Percentiles rank a stretch among this genome's conserved stretches.
These are phyloP conservation scores for Rhododendron griersonianum DNA, from an alignment of 148 eudicot species.

Conservation along the genomic window DNA sequence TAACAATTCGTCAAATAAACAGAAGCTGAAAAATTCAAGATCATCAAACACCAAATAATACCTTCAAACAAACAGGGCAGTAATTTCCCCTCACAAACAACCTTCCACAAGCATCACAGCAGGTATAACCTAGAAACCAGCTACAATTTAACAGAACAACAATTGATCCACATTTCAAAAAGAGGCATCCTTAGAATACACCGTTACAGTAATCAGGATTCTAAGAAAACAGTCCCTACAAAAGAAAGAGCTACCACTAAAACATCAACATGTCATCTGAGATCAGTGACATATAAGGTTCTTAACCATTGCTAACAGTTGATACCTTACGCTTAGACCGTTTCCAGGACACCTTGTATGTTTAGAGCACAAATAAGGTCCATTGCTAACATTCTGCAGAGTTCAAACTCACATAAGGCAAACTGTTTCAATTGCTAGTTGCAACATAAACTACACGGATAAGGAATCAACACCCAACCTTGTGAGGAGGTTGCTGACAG, in stretches of 20 bases:
- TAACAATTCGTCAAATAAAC: neutral
- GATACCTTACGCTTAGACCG: constrained; percentile 82
- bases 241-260: neutral
- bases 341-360: constrained; percentile 98
- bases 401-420: constrained; percentile 8
- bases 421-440: neutral
- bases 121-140: constrained; percentile 96
- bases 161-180: neutral
- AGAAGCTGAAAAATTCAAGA: neutral
- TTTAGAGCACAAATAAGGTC: constrained; percentile 94
- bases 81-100: constrained; percentile 92
- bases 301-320: neutral
- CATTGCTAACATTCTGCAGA: constrained; percentile 86
- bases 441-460: neutral
- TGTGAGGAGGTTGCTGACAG: constrained; percentile 98
- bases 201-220: neutral
- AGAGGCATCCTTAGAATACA: neutral
- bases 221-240: neutral
- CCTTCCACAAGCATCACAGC: constrained; percentile 99
- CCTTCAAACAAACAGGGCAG: constrained; percentile 97
- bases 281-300: neutral
- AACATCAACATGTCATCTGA: neutral
- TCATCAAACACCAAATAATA: constrained; percentile 16
- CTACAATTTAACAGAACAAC: constrained; percentile 30
- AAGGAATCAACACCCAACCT: constrained; percentile 39